Conservation (phyloP, 805 yeast species). For the Ogataea pilisensis region DNA sequence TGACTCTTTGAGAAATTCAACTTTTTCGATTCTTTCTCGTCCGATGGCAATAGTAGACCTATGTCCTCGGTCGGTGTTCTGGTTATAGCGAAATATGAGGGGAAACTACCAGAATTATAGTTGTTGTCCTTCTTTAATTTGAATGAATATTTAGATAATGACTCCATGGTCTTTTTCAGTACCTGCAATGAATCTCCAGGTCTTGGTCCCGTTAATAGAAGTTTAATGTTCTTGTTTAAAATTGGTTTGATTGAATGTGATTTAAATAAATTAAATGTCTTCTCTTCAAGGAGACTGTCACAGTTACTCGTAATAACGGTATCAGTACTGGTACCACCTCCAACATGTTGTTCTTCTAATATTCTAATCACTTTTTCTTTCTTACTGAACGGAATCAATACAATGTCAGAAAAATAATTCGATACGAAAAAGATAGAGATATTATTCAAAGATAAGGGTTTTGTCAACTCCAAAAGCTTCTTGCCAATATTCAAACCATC, state of each 20-base stretch:
- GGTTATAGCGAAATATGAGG: constrained; percentile 48
- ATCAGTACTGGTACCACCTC: not conserved
- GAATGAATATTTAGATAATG: constrained; percentile 21
- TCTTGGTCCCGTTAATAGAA: constrained; percentile 58
- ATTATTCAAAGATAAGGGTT: constrained; percentile 52
- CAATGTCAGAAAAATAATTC: constrained; percentile 61
- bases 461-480: constrained; percentile 51
- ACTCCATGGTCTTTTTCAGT: constrained; percentile 39
- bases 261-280: constrained; percentile 35
- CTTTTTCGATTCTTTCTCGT: constrained; percentile 30
- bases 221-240: constrained; percentile 35
- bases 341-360: constrained; percentile 29
- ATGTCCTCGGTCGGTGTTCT: constrained; percentile 49
- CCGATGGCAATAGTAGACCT: constrained; percentile 44
- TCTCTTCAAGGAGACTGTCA: constrained; percentile 30
- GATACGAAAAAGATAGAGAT: constrained; percentile 59
- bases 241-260: constrained; percentile 40
- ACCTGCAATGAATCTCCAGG: constrained; percentile 41
- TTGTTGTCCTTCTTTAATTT: constrained; percentile 10
- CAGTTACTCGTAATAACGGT: no score
- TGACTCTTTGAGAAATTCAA: constrained; percentile 38
- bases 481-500: constrained; percentile 54
- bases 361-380: constrained; percentile 43
- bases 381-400: constrained; percentile 48
- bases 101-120: constrained; percentile 23